phyloP scores from a whole-genome alignment of 2,329 filamentous ascomycete species.

The Trichoderma atrobrunneum region DNA sequence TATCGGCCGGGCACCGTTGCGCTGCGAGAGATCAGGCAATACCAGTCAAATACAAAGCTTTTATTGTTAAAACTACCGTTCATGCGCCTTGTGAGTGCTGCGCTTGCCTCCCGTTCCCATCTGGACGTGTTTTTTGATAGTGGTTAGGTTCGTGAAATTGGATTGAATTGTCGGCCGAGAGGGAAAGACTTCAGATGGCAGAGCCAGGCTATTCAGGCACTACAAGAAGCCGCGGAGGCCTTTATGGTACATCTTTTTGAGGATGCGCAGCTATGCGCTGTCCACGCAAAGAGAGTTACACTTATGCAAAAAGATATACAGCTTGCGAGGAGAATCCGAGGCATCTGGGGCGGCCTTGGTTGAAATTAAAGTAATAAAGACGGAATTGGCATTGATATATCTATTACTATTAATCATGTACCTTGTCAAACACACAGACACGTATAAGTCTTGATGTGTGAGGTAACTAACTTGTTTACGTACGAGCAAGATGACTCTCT shows the following conservation, averaged over 20 bases:
- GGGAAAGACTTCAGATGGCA: constrained; percentile 85
- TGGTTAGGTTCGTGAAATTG: constrained; percentile 60
- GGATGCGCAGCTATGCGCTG: constrained; percentile 78
- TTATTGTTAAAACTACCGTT: constrained; percentile 79
- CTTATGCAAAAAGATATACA: constrained; percentile 99
- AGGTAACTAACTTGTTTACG: not conserved
- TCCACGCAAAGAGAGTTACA: constrained; percentile 94
- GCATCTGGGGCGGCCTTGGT: constrained; percentile 69
- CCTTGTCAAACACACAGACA: not conserved
- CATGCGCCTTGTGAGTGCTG: constrained; percentile 57
- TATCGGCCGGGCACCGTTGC: constrained; percentile 81
- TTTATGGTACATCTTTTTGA: constrained; percentile 97
- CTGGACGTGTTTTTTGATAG: not conserved
- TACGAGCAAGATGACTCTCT: not conserved
- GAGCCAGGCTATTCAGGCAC: constrained; percentile 86
- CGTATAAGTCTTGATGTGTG: not conserved
- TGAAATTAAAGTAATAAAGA: constrained; percentile 1
- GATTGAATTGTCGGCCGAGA: constrained; percentile 58
- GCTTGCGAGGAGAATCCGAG: constrained; percentile 76
- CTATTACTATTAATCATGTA: constrained; percentile 10
- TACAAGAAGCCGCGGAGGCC: constrained; percentile 95
- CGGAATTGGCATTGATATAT: constrained; percentile 21
- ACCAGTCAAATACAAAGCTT: constrained; percentile 86
- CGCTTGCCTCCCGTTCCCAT: not conserved
- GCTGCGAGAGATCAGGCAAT: constrained; percentile 84